These are phyloP conservation scores for Huiozyma naganishii DNA, from an alignment of 805 yeast species.

Conservation along the genomic window DNA sequence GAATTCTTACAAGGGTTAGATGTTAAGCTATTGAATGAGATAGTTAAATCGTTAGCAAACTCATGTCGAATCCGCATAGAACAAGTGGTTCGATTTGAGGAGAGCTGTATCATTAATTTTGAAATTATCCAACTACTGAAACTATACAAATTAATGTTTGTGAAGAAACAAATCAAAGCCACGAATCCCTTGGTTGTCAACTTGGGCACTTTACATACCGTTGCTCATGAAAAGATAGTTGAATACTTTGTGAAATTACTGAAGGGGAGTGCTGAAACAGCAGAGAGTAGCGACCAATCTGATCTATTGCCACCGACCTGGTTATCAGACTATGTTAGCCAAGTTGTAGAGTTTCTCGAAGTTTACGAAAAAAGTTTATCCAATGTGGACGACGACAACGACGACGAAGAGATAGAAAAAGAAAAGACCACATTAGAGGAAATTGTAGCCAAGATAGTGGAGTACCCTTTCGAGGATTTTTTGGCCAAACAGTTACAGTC, in stretches of 20 bases:
- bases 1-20: conserved; percentile 22
- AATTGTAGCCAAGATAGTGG: conserved; percentile 35
- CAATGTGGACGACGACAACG: conserved; percentile 9
- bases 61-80: conserved; percentile 58
- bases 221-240: conserved; percentile 16
- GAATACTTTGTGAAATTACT: conserved; percentile 11
- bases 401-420: conserved; percentile 25
- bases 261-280: conserved; percentile 20
- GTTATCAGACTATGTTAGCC: conserved; percentile 45
- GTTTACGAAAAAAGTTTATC: conserved; percentile 33
- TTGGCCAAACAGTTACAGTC: conserved; percentile 20
- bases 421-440: conserved; percentile 26
- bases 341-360: conserved; percentile 43
- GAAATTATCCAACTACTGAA: conserved; percentile 53
- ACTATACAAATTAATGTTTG: conserved; percentile 61
- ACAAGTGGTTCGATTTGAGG: conserved; percentile 56
- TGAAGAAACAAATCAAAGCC: conserved; percentile 28
- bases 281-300: conserved; percentile 20
- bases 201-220: conserved; percentile 9
- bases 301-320: conserved; percentile 80
- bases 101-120: conserved; percentile 42
- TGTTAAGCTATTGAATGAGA: conserved; percentile 21
- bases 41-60: conserved; percentile 28
- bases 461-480: conserved; percentile 28
- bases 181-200: conserved; percentile 14